A percentile compares a stretch with the other conserved stretches of the same genome.
These are phyloP conservation scores for Geotrichum reessii DNA, from an alignment of 1,139 yeast species.

Conservation along the genomic window DNA sequence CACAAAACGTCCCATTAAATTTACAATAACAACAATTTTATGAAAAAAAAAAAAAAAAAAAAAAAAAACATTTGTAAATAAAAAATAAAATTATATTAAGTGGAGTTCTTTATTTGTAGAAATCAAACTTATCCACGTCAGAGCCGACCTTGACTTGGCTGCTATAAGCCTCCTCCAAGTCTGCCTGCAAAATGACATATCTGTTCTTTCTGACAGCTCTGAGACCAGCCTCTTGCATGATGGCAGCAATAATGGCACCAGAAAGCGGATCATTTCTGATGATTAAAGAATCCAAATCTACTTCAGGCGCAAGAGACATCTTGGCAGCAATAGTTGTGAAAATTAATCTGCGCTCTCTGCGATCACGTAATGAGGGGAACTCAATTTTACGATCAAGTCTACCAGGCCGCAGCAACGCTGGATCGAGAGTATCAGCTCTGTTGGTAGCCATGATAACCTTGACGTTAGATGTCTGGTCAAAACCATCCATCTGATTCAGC, in stretches of 20 bases:
- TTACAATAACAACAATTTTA: not conserved
- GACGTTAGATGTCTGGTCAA: conserved; percentile 91
- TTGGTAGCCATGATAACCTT: conserved; percentile 99
- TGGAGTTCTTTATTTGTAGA: conserved; percentile 59
- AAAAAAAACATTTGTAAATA: not conserved
- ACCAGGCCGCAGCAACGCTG: conserved; percentile 96
- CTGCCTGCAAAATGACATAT: conserved; percentile 90
- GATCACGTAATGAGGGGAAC: conserved; percentile 89
- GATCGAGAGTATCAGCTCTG: conserved; percentile 96
- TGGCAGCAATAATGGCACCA: conserved; percentile 97
- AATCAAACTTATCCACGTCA: conserved; percentile 95
- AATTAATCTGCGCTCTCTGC: conserved; percentile 95
- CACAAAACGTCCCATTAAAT: not conserved
- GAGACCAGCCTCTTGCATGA: conserved; percentile 99
- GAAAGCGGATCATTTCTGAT: conserved; percentile 94
- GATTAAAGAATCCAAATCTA: conserved; percentile 88
- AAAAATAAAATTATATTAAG: not conserved
- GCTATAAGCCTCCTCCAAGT: conserved; percentile 95
- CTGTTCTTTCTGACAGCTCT: conserved; percentile 97
- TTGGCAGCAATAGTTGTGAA: conserved; percentile 94
- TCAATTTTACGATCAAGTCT: conserved; percentile 97
- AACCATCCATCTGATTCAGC: conserved; percentile 98
- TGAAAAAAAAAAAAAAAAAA: too few relatives aligned
- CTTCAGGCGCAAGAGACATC: conserved; percentile 98
- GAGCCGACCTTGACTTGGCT: conserved; percentile 92